Conservation (phyloP, 2,329 filamentous ascomycete species). For the Alternaria longipes region DNA sequence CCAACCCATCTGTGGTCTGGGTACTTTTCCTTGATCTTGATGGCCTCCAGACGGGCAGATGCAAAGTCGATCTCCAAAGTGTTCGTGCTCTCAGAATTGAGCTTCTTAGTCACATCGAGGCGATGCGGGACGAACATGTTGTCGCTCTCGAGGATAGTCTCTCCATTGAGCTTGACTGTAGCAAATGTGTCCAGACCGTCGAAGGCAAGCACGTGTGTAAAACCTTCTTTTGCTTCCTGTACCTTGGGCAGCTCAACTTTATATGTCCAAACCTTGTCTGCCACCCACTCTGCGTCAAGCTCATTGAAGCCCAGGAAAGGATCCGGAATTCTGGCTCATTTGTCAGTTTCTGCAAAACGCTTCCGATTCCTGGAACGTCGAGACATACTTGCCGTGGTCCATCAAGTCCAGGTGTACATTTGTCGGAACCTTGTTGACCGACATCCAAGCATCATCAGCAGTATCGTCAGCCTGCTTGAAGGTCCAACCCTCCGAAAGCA, state of each 20-base stretch:
- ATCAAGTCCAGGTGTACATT: constrained; percentile 60
- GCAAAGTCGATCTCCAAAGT: constrained; percentile 66
- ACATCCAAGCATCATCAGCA: constrained; percentile 54
- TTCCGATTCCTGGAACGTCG: background rate
- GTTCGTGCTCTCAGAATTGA: constrained; percentile 54
- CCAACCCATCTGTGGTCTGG: constrained; percentile 65
- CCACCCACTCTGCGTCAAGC: constrained; percentile 60
- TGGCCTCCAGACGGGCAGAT: constrained; percentile 62
- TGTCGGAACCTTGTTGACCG: constrained; percentile 57
- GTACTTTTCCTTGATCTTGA: constrained; percentile 62
- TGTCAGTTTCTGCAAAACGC: constrained; percentile 3
- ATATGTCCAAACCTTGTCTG: constrained; percentile 60
- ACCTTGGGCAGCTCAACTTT: constrained; percentile 52
- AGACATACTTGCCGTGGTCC: constrained; percentile 56
- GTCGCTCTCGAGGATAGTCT: constrained; percentile 63
- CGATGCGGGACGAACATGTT: constrained; percentile 72
- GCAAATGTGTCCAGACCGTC: constrained; percentile 72
- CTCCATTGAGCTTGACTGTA: constrained; percentile 64
- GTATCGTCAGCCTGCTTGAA: constrained; percentile 58
- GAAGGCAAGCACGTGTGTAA: constrained; percentile 63
- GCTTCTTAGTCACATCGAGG: constrained; percentile 58
- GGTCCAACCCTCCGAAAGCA: constrained; percentile 54
- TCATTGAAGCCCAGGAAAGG: constrained; percentile 62
- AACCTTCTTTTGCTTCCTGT: constrained; percentile 35
- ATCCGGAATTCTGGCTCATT: constrained; percentile 55